phyloP scores from a whole-genome alignment of 139 green algal species.

The Chlorella sp. region DNA sequence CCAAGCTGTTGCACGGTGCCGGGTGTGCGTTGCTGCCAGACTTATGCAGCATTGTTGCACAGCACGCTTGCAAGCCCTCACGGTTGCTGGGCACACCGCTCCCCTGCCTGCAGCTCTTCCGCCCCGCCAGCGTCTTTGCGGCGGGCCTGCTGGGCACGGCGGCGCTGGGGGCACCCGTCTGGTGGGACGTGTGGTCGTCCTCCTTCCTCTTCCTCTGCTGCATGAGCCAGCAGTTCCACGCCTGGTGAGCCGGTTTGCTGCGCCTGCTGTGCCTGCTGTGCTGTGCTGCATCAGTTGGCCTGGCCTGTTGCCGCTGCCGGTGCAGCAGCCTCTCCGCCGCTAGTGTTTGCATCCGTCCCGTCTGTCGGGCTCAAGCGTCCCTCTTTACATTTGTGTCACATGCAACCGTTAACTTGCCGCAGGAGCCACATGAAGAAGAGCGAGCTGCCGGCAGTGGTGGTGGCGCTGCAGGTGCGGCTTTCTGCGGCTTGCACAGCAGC shows the following conservation, averaged over 20 bases:
- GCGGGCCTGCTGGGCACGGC: conserved; percentile 42
- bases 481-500: too few relatives aligned
- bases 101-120: conserved; percentile 4
- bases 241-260: conserved; percentile 69
- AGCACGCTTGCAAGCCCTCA: too few relatives aligned
- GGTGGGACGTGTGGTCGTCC: conserved; percentile 71
- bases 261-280: background rate
- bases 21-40: too few relatives aligned
- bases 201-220: conserved; percentile 84
- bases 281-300: background rate
- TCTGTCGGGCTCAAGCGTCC: too few relatives aligned
- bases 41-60: too few relatives aligned
- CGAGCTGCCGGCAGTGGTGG: conserved; percentile 79
- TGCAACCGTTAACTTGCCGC: background rate
- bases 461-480: conserved; percentile 77
- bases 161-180: conserved; percentile 47
- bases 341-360: too few relatives aligned
- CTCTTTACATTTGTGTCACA: too few relatives aligned
- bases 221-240: conserved; percentile 98
- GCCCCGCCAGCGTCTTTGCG: conserved; percentile 34
- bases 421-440: conserved; percentile 88
- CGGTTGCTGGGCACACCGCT: conserved; percentile 4
- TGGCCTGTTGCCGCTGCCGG: too few relatives aligned
- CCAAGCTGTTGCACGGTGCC: too few relatives aligned
- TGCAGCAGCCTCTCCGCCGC: too few relatives aligned